Base-by-base conservation (phyloP, 495 filamentous ascomycete genomes). In the Penicillium flavigenum region DNA sequence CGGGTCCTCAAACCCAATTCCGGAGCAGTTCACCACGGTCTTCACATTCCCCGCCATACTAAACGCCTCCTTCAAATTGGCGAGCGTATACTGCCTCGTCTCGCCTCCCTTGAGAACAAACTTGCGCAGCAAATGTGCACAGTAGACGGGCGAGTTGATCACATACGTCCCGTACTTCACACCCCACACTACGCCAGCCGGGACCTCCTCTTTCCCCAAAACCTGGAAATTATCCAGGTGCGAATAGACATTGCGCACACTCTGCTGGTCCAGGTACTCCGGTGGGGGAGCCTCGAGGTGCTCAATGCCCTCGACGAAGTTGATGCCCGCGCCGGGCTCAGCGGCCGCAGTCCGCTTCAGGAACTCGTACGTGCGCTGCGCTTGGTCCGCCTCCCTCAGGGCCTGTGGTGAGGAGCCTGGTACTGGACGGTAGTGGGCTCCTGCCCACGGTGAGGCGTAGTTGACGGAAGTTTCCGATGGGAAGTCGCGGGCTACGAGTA, bases 371-470 rank as follows among this genome's bases (percentile, higher is more conserved):
- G 85, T 86, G 7, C 63, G 64, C 6, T 75, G 66, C 2, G 83
- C 76, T 66, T 83, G 72, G 47, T 60, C 64, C 47, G 81, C 79
- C 58, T 85, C 82, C 26, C 71, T 72, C 4, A 66, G 44, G n/a
- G 65, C 54, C 46, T 78, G 76, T 8, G 71, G 58, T 0, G 72
- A 68, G 2, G 68, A 61, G 2, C 79, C 79, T 0, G 81, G 80
- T 3, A 85, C 72, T 12, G 79, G 80, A 4, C 83, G 79, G 71
- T 84, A 83, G 63, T 83, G 83, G 7, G 81, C 84, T 55, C 84
- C 84, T n/a, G 77, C 85, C 85, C 84, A 87, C 9, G 82, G 79
- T 5, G 84, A 86, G 51, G 84, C 79, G 70, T 81, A 87, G 76
- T 87, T 81, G 62, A 84, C 75, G 38, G 83, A 81, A 16, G 68